Evolutionary conservation across 331 rosid genomes (phyloP).

Genomic region (Cucumis variabilis): DNA sequence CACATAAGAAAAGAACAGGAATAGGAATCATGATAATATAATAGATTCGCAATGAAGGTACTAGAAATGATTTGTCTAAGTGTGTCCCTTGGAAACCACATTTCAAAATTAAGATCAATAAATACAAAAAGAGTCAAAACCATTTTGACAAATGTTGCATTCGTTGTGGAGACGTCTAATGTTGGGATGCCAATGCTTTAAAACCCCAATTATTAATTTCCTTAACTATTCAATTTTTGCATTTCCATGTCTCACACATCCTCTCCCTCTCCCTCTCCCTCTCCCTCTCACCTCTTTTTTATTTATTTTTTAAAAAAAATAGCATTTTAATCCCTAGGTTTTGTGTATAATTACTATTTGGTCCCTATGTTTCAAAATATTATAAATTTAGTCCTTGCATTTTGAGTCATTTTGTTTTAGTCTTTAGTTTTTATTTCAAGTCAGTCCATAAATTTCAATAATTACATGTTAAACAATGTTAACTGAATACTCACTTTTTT

Average conservation of each 20-base stretch:
- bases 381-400: too few species aligned
- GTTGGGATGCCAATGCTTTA: background rate
- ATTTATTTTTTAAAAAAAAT: too few species aligned
- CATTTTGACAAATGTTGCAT: background rate
- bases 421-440: too few species aligned
- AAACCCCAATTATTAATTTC: background rate
- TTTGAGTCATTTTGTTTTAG: too few species aligned
- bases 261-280: background rate
- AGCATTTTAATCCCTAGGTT: too few species aligned
- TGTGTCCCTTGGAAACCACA: conserved; percentile 5
- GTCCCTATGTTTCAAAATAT: too few species aligned
- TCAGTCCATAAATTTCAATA: too few species aligned
- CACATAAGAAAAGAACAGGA: background rate
- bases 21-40: background rate
- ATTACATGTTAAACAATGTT: too few species aligned
- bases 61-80: background rate
- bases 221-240: background rate
- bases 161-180: background rate
- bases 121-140: background rate
- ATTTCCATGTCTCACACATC: background rate
- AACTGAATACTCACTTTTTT: too few species aligned
- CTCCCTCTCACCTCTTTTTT: too few species aligned
- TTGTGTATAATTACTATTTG: too few species aligned
- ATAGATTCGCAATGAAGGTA: background rate
- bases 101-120: background rate